Conservation (phyloP, 306 rosid genomes). For the Medicago ruthenica region DNA sequence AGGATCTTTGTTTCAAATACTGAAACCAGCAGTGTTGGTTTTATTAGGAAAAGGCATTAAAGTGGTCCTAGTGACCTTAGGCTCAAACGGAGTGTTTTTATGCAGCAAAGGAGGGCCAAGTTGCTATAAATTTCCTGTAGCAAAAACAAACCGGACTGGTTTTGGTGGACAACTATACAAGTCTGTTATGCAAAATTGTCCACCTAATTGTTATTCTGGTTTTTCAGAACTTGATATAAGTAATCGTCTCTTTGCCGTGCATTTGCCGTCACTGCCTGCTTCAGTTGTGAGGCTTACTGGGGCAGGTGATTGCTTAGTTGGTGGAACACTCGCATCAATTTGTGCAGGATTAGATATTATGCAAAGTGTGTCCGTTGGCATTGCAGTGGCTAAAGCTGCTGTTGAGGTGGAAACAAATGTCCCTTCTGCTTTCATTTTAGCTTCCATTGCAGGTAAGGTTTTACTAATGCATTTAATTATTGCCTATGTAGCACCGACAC, state of each 20-base stretch:
- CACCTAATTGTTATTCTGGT: slow-evolving; percentile 48
- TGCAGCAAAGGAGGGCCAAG: slow-evolving; percentile 69
- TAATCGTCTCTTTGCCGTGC: slow-evolving; percentile 69
- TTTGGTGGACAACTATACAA: slow-evolving; percentile 50
- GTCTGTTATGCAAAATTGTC: slow-evolving; percentile 55
- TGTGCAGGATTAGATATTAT: slow-evolving; percentile 83
- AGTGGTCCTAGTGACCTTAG: slow-evolving; percentile 74
- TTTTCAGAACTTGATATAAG: slow-evolving; percentile 48
- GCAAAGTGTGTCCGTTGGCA: slow-evolving; percentile 85
- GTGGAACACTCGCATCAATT: slow-evolving; percentile 71
- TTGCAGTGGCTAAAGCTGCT: slow-evolving; percentile 84
- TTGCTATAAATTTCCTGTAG: slow-evolving; percentile 45
- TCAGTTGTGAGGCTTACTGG: slow-evolving; percentile 83
- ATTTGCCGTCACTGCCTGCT: slow-evolving; percentile 82
- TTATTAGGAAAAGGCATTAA: slow-evolving; percentile 79
- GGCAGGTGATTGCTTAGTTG: slow-evolving; percentile 97
- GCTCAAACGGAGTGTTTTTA: slow-evolving; percentile 73
- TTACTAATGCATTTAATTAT: slow-evolving; percentile 28
- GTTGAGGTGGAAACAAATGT: slow-evolving; percentile 81
- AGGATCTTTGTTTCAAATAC: slow-evolving; percentile 60
- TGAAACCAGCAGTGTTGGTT: slow-evolving; percentile 77
- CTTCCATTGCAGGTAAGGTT: slow-evolving; percentile 63
- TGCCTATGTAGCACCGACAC: background rate
- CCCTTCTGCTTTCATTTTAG: slow-evolving; percentile 61
- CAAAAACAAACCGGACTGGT: slow-evolving; percentile 39